A percentile compares a stretch with the other conserved stretches of the same genome.
These are phyloP conservation scores for Tanozyma kutaoensis DNA, from an alignment of 805 yeast species.

Conservation along the genomic window DNA sequence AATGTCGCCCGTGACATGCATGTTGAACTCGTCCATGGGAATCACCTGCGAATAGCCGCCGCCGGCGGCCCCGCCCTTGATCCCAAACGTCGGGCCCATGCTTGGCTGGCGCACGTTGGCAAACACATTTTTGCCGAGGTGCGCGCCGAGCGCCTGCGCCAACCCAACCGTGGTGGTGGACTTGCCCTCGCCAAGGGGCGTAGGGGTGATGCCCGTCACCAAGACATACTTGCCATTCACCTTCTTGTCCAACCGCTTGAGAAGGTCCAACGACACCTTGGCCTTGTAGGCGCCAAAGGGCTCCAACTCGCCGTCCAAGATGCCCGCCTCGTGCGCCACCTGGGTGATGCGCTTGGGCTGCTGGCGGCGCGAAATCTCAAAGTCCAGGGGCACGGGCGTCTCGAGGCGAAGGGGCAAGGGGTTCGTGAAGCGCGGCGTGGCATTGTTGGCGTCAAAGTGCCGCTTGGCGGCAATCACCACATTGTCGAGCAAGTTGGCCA, in stretches of 20 bases:
- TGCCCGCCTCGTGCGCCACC: slow-evolving; percentile 58
- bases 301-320: slow-evolving; percentile 55
- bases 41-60: slow-evolving; percentile 82
- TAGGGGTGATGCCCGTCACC: slow-evolving; percentile 78
- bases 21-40: slow-evolving; percentile 81
- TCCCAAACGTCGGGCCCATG: slow-evolving; percentile 84
- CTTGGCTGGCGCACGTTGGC: slow-evolving; percentile 83
- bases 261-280: slow-evolving; percentile 51
- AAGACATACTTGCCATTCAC: slow-evolving; percentile 60
- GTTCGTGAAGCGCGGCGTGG: slow-evolving; percentile 30
- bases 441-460: slow-evolving; percentile 24
- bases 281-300: slow-evolving; percentile 69
- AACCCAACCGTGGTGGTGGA: slow-evolving; percentile 76
- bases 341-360: slow-evolving; percentile 56
- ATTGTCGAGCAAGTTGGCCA: slow-evolving; percentile 66
- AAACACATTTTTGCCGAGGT: slow-evolving; percentile 50
- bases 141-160: slow-evolving; percentile 73
- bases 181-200: slow-evolving; percentile 80
- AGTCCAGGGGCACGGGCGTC: slow-evolving; percentile 71
- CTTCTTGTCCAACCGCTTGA: slow-evolving; percentile 46
- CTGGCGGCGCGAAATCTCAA: slow-evolving; percentile 66
- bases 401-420: slow-evolving; percentile 45
- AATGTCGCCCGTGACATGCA: slow-evolving; percentile 79
- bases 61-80: slow-evolving; percentile 87
- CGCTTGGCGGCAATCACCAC: slow-evolving; percentile 57